phyloP scores from a whole-genome alignment of 805 yeast genomes.

The Yarrowia bubula region DNA sequence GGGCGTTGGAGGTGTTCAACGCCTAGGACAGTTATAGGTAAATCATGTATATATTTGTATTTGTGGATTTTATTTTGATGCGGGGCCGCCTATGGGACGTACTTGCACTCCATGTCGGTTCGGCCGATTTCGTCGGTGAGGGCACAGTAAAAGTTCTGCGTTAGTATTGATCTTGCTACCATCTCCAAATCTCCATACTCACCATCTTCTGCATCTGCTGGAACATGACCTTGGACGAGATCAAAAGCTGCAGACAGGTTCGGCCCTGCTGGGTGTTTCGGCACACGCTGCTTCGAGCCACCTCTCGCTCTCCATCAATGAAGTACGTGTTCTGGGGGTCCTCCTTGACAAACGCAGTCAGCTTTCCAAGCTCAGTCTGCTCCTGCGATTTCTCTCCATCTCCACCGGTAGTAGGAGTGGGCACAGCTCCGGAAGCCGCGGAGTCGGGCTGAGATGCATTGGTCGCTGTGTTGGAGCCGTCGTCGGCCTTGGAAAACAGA shows the following conservation, averaged over 20 bases:
- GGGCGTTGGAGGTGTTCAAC: not conserved
- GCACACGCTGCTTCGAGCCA: conserved; percentile 19
- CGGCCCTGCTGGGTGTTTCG: conserved; percentile 25
- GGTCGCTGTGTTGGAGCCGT: not conserved
- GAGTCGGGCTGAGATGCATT: not conserved
- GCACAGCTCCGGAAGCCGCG: not conserved
- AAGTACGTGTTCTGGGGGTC: conserved; percentile 25
- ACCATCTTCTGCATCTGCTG: conserved; percentile 27
- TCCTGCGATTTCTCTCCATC: not conserved
- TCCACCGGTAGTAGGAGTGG: not conserved
- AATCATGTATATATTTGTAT: not conserved
- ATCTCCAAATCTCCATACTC: not conserved
- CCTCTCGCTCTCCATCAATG: conserved; percentile 26
- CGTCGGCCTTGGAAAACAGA: conserved; percentile 12
- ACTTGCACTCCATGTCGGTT: conserved; percentile 27
- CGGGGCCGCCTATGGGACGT: conserved; percentile 14
- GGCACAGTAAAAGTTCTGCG: conserved; percentile 26
- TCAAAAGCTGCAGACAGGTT: conserved; percentile 24
- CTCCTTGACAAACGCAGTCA: conserved; percentile 25
- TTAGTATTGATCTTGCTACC: not conserved
- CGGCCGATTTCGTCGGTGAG: conserved; percentile 24
- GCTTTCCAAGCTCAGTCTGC: conserved; percentile 17
- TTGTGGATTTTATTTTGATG: not conserved
- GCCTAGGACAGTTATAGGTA: not conserved
- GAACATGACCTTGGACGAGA: conserved; percentile 20